Conservation (phyloP, 73 alveolate genomes). For the Effrenium voratum region DNA sequence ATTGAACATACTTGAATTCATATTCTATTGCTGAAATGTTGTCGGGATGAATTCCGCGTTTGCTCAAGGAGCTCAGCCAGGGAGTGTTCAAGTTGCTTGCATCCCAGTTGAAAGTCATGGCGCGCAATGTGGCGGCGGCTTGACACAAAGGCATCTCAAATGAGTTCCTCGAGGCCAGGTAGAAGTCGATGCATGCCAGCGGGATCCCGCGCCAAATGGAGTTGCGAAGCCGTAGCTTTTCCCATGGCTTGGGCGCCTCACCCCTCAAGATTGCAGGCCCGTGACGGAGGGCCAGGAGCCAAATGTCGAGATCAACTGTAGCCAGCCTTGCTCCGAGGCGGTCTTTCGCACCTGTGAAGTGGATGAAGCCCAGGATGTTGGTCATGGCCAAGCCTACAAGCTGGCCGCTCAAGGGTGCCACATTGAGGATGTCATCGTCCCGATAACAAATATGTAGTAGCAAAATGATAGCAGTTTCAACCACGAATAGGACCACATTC, state of each 20-base stretch:
- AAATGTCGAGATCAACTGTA: background rate
- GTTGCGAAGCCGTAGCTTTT: constrained; percentile 18
- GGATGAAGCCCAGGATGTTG: background rate
- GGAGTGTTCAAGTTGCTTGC: no score
- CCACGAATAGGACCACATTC: no score
- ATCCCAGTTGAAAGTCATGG: no score
- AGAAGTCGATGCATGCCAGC: background rate
- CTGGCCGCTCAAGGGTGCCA: constrained; percentile 7
- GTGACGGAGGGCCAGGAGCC: background rate
- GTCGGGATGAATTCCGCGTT: no score
- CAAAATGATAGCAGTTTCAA: no score
- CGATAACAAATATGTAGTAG: no score
- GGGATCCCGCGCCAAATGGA: constrained; percentile 28
- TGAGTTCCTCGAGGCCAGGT: background rate
- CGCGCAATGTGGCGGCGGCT: background rate
- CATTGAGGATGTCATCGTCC: background rate
- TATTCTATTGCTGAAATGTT: no score
- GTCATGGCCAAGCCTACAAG: background rate
- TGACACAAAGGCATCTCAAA: background rate
- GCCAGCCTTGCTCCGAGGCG: background rate
- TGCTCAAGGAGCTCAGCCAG: no score
- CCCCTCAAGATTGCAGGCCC: background rate
- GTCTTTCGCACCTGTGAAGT: background rate
- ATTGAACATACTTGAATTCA: no score
- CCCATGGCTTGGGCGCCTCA: background rate